phyloP scores from a whole-genome alignment of 805 yeast genomes.

The Candida piceae region DNA sequence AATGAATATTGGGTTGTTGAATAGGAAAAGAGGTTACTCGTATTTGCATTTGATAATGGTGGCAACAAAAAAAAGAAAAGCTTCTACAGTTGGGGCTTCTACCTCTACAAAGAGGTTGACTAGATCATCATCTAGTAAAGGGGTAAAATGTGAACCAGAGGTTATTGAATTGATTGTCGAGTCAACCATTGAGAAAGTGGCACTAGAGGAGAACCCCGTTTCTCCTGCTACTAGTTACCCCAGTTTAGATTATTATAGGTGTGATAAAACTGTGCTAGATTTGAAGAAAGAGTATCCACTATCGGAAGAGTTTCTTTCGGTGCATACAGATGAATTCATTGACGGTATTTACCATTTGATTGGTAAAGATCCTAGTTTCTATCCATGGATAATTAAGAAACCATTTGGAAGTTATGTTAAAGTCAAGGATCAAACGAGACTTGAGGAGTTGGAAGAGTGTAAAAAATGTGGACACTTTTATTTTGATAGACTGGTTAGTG shows the following conservation, averaged over 20 bases:
- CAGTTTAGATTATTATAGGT: no score
- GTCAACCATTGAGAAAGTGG: background rate
- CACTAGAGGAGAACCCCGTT: background rate
- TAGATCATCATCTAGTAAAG: background rate
- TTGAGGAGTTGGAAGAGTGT: background rate
- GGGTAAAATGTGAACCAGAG: background rate
- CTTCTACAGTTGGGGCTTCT: background rate
- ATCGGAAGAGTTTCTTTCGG: conserved; percentile 7
- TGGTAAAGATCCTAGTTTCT: conserved; percentile 22
- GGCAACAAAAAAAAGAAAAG: conserved; percentile 1
- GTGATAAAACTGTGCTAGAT: no score
- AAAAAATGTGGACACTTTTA: conserved; percentile 25
- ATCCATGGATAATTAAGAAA: conserved; percentile 3
- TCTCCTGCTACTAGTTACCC: no score
- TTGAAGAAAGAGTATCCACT: conserved; percentile 4
- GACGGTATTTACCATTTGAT: conserved; percentile 22
- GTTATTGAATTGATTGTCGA: background rate
- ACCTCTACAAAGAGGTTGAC: background rate
- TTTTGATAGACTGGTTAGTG: conserved; percentile 38
- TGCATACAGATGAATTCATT: conserved; percentile 19
- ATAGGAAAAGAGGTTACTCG: no score
- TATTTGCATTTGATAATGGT: no score
- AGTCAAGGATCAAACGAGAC: background rate
- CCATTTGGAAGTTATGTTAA: conserved; percentile 11
- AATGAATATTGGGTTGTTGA: no score